These are phyloP conservation scores for Phytophthora crassamura DNA, from an alignment of 352 stramenopile genomes.

Conservation along the genomic window DNA sequence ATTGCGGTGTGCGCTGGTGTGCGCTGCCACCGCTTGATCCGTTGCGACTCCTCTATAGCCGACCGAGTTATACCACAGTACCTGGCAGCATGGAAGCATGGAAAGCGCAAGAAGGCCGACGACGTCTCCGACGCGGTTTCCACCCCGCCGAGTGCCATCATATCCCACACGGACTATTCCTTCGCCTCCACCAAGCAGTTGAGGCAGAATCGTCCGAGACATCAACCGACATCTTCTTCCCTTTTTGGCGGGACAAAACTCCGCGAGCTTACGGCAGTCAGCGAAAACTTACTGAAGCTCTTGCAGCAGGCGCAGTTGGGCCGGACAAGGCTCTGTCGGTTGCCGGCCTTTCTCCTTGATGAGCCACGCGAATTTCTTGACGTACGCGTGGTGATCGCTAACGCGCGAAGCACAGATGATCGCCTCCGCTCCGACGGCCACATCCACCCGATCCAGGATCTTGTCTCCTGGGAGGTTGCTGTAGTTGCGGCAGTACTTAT, in stretches of 20 bases:
- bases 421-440: slow-evolving; percentile 30
- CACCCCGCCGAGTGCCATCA: slow-evolving; percentile 31
- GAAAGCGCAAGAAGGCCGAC: slow-evolving; percentile 16
- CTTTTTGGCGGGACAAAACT: too few species aligned
- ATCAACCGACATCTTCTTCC: slow-evolving; percentile 65
- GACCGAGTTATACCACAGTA: too few species aligned
- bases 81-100: too few species aligned
- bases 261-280: slow-evolving; percentile 16
- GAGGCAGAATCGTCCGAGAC: slow-evolving; percentile 33
- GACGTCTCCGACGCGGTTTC: slow-evolving; percentile 31
- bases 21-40: too few species aligned
- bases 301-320: slow-evolving; percentile 35
- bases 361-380: slow-evolving; percentile 57
- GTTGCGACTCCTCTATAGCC: too few species aligned
- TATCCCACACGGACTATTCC: slow-evolving; percentile 31
- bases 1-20: too few species aligned
- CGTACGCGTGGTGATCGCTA: slow-evolving; percentile 49
- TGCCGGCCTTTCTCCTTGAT: slow-evolving; percentile 32
- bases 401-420: slow-evolving; percentile 32
- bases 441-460: slow-evolving; percentile 30
- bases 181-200: slow-evolving; percentile 31
- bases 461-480: slow-evolving; percentile 38
- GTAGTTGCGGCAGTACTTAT: slow-evolving; percentile 52
- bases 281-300: slow-evolving; percentile 27
- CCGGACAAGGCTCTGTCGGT: slow-evolving; percentile 11